Evolutionary conservation across 441 rosid species (phyloP), one percentile per base, ranked within the genome.

Genomic region (Erodium texanum): DNA sequence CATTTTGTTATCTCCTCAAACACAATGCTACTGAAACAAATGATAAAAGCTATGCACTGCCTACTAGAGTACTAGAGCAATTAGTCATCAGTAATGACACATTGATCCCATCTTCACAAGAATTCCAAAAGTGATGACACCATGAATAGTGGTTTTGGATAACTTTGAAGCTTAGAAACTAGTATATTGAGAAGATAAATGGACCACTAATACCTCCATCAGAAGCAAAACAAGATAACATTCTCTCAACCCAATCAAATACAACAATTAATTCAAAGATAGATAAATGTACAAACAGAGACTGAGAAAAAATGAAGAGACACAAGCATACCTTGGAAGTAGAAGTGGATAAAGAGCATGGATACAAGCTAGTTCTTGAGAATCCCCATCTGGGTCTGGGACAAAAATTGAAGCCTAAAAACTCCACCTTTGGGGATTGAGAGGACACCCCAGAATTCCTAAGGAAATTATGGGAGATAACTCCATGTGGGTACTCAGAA

Each of bases 381-480:
- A 18, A 52, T 18, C 15, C 59, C 59, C 59, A 52, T 52, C 59
- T 52, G 59, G 59, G 59, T 52, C 22, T 52, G 22, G 59, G 59
- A n/a, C 22, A 1, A 16, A 52, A 52, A 52, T 52, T 52, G 59
- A 52, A 52, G 59, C 59, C 22, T 52, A 52, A 52, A 52, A 52
- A 52, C 59, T 52, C 59, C 22, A 52, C 2, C 59, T 52, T 52
- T 52, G 59, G 20, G 59, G 22, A 52, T 52, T 52, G 20, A n/a
- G 50, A 43, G 50, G 50, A 43, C 50, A 43, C 50, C n/a, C 50
- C 50, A 43, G 0, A 43, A 11, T 16, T 52, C 9, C 59, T 22
- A 52, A 16, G 59, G 20, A 16, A n/a, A 52, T 52, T 52, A 18
- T 52, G 59, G 59, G 59, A 52, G 59, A 5, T 16, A 52, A 52